Conservation (phyloP, 2,329 filamentous ascomycete genomes). For the Penicillium corylophilum region DNA sequence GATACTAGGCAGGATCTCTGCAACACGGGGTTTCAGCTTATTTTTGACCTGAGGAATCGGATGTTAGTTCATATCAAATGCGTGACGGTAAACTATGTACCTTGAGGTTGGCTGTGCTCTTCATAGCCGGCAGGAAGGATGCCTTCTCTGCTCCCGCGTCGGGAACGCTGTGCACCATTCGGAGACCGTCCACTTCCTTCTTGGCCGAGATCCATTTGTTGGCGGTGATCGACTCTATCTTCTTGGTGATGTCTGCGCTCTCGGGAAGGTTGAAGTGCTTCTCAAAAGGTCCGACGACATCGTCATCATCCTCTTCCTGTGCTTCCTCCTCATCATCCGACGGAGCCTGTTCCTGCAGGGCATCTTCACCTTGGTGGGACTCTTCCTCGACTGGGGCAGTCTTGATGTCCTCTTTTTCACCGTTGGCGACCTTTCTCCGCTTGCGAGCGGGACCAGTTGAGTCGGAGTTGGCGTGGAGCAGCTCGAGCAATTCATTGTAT, state of each 20-base stretch:
- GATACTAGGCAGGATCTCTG: conserved; percentile 58
- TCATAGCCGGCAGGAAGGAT: conserved; percentile 30
- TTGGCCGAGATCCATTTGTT: conserved; percentile 52
- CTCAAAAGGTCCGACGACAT: conserved; percentile 70
- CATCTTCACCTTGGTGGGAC: conserved; percentile 39
- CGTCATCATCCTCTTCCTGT: conserved; percentile 37
- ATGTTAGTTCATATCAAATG: neutral
- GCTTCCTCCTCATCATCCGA: conserved; percentile 44
- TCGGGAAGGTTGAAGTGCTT: conserved; percentile 72
- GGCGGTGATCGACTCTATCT: conserved; percentile 46
- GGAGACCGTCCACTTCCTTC: conserved; percentile 34
- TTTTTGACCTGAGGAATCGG: conserved; percentile 65
- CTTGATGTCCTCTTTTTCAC: conserved; percentile 24
- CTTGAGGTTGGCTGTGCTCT: conserved; percentile 36
- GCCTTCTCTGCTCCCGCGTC: conserved; percentile 26
- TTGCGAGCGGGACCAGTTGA: conserved; percentile 50
- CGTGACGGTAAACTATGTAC: conserved; percentile 19
- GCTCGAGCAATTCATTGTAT: conserved; percentile 58
- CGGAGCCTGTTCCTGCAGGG: conserved; percentile 51
- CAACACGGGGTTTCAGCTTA: conserved; percentile 59
- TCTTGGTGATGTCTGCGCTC: conserved; percentile 57
- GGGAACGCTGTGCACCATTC: conserved; percentile 31
- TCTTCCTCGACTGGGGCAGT: conserved; percentile 29
- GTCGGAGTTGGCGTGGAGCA: conserved; percentile 48
- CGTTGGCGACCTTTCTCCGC: conserved; percentile 52